These are phyloP conservation scores for Kluyveromyces nonfermentans DNA, from an alignment of 805 yeast genomes.

Conservation along the genomic window DNA sequence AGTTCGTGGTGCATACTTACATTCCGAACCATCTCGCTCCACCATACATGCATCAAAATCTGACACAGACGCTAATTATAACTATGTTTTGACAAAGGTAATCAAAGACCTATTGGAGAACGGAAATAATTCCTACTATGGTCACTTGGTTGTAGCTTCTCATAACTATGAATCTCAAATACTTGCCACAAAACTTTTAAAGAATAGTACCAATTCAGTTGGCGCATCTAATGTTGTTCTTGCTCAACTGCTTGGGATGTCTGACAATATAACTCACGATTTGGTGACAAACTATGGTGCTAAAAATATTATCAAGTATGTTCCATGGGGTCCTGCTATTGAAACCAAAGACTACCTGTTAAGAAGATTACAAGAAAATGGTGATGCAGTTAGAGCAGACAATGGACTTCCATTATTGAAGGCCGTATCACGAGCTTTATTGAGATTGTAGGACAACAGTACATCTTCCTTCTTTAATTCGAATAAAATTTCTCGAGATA, in stretches of 20 bases:
- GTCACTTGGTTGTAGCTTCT: slow-evolving; percentile 83
- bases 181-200: slow-evolving; percentile 52
- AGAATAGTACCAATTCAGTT: slow-evolving; percentile 20
- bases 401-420: slow-evolving; percentile 68
- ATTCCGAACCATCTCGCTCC: slow-evolving; percentile 68
- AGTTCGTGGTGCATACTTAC: slow-evolving; percentile 93
- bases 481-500: too few species aligned
- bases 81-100: slow-evolving; percentile 55
- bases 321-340: slow-evolving; percentile 95
- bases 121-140: slow-evolving; percentile 42
- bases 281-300: slow-evolving; percentile 55
- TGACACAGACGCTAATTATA: slow-evolving; percentile 72
- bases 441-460: background rate
- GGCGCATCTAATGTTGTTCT: slow-evolving; percentile 56
- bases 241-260: slow-evolving; percentile 93
- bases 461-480: background rate
- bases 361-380: slow-evolving; percentile 91
- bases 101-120: slow-evolving; percentile 46
- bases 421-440: slow-evolving; percentile 36
- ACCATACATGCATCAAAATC: slow-evolving; percentile 69
- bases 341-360: slow-evolving; percentile 86
- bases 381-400: slow-evolving; percentile 83
- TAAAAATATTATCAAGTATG: slow-evolving; percentile 80
- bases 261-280: slow-evolving; percentile 77
- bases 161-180: slow-evolving; percentile 77